phyloP scores from a whole-genome alignment of 208 protist species.

The Trypanosoma rangeli region DNA sequence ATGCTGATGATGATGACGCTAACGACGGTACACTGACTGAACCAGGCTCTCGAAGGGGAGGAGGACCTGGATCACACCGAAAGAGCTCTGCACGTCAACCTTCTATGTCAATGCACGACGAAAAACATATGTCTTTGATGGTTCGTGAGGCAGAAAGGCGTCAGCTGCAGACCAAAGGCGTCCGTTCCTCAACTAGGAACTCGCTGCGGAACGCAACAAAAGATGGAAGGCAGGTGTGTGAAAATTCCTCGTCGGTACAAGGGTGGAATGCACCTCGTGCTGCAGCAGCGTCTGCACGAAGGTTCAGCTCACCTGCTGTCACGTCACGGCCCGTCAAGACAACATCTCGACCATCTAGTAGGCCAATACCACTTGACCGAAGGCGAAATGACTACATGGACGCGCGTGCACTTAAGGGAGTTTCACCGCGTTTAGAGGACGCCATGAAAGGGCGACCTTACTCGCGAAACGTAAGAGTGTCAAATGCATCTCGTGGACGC shows the following conservation, averaged over 20 bases:
- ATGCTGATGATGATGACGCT: background rate
- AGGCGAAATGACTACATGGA: conserved; percentile 16
- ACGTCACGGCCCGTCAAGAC: background rate
- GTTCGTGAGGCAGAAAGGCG: conserved; percentile 2
- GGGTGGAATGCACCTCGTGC: background rate
- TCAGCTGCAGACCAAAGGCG: background rate
- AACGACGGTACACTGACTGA: background rate
- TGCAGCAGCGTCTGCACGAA: background rate
- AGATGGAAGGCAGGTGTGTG: background rate
- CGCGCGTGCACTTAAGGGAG: conserved; percentile 16
- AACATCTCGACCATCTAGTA: background rate
- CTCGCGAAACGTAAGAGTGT: background rate
- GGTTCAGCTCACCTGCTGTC: background rate
- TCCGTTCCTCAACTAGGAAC: background rate
- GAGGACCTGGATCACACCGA: background rate
- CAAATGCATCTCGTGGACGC: background rate
- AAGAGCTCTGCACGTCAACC: background rate
- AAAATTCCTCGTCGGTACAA: background rate
- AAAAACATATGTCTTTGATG: conserved; percentile 3
- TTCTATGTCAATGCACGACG: conserved; percentile 9
- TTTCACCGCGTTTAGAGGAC: conserved; percentile 11
- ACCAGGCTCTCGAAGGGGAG: background rate
- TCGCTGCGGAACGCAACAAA: background rate
- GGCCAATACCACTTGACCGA: background rate
- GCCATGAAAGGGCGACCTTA: conserved; percentile 4